Evolutionary conservation across 2,329 filamentous ascomycete genomes (phyloP).

Genomic region (Paracorniculantispora psalliotae): DNA sequence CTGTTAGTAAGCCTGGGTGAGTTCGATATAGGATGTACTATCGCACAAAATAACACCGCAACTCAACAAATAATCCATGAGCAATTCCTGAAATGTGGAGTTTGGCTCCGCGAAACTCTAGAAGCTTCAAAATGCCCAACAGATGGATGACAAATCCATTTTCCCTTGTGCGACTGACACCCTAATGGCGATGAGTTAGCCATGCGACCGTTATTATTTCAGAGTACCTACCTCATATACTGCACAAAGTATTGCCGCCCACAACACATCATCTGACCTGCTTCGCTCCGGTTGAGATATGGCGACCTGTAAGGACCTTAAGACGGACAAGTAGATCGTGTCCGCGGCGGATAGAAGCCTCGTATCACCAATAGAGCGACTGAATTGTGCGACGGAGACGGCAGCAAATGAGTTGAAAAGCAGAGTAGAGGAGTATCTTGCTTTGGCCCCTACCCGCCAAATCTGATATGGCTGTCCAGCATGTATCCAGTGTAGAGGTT

Average conservation of each 20-base stretch:
- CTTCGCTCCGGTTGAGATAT: not conserved
- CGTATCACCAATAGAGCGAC: not conserved
- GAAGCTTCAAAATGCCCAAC: not conserved
- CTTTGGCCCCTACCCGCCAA: not conserved
- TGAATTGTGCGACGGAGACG: not conserved
- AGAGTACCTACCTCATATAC: not conserved
- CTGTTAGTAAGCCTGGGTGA: not conserved
- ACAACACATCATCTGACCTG: not conserved
- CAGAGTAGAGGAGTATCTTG: not conserved
- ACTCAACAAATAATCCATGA: not conserved
- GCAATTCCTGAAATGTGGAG: not conserved
- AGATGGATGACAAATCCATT: not conserved
- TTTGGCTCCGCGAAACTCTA: not conserved
- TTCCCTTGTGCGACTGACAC: not conserved
- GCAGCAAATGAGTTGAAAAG: not conserved
- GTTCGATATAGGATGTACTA: not conserved
- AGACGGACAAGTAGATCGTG: not conserved
- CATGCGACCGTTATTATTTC: not conserved
- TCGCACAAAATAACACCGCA: not conserved
- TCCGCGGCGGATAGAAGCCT: not conserved
- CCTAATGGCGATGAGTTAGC: not conserved
- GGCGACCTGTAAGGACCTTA: not conserved
- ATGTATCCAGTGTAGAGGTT: slow-evolving; percentile 1
- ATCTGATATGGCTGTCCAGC: not conserved
- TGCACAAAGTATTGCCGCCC: not conserved